Conservation (phyloP, 495 filamentous ascomycete genomes). For the Tuber melanosporum region DNA sequence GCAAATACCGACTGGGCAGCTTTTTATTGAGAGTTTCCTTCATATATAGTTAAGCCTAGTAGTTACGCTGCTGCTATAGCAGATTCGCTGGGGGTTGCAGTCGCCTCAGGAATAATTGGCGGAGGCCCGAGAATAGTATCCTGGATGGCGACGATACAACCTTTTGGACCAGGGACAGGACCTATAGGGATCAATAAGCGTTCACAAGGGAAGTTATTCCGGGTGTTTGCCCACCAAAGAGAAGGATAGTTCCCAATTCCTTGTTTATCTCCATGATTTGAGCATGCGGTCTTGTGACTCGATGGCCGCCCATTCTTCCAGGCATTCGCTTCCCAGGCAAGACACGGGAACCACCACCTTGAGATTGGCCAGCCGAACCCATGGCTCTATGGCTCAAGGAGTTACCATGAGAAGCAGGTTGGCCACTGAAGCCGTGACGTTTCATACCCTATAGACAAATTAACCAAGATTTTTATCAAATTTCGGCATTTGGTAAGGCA, state of each 20-base stretch:
- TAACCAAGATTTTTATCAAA: constrained; percentile 5
- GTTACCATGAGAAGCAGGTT: constrained; percentile 88
- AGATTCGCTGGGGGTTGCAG: background rate
- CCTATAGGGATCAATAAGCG: constrained; percentile 46
- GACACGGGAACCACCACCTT: constrained; percentile 87
- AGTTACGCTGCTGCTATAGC: background rate
- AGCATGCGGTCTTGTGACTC: constrained; percentile 81
- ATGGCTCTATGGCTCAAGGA: constrained; percentile 84
- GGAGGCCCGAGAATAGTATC: constrained; percentile 82
- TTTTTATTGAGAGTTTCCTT: background rate
- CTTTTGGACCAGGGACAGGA: constrained; percentile 75
- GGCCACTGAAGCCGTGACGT: constrained; percentile 76
- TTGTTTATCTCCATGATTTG: constrained; percentile 80
- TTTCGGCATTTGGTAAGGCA: constrained; percentile 26
- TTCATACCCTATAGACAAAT: constrained; percentile 66
- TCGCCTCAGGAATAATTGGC: constrained; percentile 3
- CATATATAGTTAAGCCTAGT: background rate
- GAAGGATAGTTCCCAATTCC: constrained; percentile 75
- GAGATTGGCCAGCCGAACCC: constrained; percentile 77
- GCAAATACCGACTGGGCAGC: background rate
- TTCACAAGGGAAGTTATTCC: background rate
- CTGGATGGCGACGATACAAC: constrained; percentile 72
- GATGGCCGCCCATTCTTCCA: constrained; percentile 83
- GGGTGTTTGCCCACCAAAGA: constrained; percentile 57
- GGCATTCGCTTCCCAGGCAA: constrained; percentile 96